Evolutionary conservation across 768 basidiomycete species (phyloP).

Genomic region (Mycena rosella): DNA sequence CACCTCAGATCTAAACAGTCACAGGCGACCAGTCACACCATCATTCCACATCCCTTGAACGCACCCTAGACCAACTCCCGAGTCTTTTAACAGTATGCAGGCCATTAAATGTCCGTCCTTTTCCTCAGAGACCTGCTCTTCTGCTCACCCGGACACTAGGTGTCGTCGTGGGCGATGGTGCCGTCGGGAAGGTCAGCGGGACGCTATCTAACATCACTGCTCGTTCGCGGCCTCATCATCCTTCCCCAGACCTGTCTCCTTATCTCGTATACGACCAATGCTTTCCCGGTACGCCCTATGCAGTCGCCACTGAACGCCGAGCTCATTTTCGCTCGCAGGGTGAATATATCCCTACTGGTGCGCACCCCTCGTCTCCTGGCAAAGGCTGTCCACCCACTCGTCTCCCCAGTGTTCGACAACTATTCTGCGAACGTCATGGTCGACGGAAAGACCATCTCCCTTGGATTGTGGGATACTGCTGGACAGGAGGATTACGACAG

Average conservation of each 20-base stretch:
- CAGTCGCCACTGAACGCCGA: slow-evolving; percentile 22
- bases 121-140: slow-evolving; percentile 29
- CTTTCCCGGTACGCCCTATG: slow-evolving; percentile 82
- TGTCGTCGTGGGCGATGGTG: slow-evolving; percentile 99
- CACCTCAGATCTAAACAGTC: slow-evolving; percentile 11
- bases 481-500: slow-evolving; percentile 99
- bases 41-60: slow-evolving; percentile 31
- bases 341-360: slow-evolving; percentile 97
- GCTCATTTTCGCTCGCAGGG: slow-evolving; percentile 64
- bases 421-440: slow-evolving; percentile 99
- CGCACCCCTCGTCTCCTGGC: slow-evolving; percentile 37
- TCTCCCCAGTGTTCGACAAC: slow-evolving; percentile 90
- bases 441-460: slow-evolving; percentile 97
- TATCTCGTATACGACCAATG: slow-evolving; percentile 99
- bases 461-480: slow-evolving; percentile 99
- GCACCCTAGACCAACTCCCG: slow-evolving; percentile 31
- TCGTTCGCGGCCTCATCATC: slow-evolving; percentile 36
- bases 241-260: slow-evolving; percentile 90
- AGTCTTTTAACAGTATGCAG: slow-evolving; percentile 71
- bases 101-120: slow-evolving; percentile 87
- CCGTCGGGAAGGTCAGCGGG: slow-evolving; percentile 90
- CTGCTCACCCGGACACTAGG: slow-evolving; percentile 65
- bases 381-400: slow-evolving; percentile 25
- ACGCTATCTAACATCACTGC: slow-evolving; percentile 21
- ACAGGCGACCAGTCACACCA: slow-evolving; percentile 5